Evolutionary conservation across 805 yeast genomes (phyloP).

Genomic region (Yarrowia sp.): DNA sequence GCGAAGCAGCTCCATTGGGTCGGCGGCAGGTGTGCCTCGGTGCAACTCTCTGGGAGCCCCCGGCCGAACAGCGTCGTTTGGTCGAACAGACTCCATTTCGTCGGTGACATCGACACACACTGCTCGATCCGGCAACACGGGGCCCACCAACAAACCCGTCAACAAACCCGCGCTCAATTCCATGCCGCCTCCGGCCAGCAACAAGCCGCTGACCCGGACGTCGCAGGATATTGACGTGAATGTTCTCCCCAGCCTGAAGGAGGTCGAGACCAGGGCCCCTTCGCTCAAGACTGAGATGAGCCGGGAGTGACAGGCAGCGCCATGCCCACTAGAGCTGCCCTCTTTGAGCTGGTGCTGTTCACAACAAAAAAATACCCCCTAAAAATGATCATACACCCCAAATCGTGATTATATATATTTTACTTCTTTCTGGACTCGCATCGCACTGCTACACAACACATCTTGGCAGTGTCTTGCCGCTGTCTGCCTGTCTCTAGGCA

Average conservation of each 20-base stretch:
- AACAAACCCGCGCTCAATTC: constrained; percentile 16
- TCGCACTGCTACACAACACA: constrained; percentile 8
- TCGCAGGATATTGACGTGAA: constrained; percentile 35
- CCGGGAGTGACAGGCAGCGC: constrained; percentile 13
- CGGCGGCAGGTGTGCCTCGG: constrained; percentile 31
- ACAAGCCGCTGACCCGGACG: constrained; percentile 36
- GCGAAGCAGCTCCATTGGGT: constrained; percentile 36
- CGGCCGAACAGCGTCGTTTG: constrained; percentile 31
- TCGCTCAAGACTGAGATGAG: constrained; percentile 26
- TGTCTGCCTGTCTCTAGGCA: background rate
- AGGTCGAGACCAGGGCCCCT: constrained; percentile 33
- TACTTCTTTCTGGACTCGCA: constrained; percentile 31
- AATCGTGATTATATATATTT: constrained; percentile 21
- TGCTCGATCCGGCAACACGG: constrained; percentile 16
- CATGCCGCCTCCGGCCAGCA: constrained; percentile 36
- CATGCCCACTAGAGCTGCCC: background rate
- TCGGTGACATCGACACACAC: constrained; percentile 32
- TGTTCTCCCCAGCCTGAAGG: constrained; percentile 33
- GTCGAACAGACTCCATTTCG: constrained; percentile 29
- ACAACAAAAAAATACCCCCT: background rate
- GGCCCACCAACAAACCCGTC: constrained; percentile 1
- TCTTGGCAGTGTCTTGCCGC: constrained; percentile 6
- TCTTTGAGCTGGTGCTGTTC: background rate
- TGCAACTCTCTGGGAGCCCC: constrained; percentile 39
- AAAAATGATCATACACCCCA: constrained; percentile 14